phyloP scores from a whole-genome alignment of 257 asterid genomes.

The Verbascum thapsus region DNA sequence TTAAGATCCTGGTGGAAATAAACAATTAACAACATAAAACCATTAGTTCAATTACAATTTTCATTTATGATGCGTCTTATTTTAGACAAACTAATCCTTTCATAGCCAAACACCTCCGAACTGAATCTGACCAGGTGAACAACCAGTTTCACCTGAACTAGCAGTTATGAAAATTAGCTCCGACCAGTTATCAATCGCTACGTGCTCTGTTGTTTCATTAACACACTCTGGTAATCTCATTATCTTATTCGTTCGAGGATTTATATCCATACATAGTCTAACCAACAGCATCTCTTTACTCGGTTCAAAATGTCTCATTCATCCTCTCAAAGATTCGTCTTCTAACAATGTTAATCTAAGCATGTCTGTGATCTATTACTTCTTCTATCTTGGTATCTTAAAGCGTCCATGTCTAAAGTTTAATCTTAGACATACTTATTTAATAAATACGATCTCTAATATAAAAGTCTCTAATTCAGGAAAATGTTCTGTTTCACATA shows the following conservation, averaged over 20 bases:
- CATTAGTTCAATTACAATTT: slow-evolving; percentile 3
- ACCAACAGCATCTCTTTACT: not conserved
- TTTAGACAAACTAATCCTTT: slow-evolving; percentile 8
- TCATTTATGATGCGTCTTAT: slow-evolving; percentile 1
- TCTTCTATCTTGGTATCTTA: slow-evolving; percentile 2
- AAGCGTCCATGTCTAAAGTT: slow-evolving; percentile 6
- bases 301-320: not conserved
- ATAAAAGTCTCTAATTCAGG: slow-evolving; percentile 16
- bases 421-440: slow-evolving; percentile 4
- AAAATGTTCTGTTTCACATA: slow-evolving; percentile 32
- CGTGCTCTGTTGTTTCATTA: not conserved
- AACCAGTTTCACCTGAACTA: slow-evolving; percentile 15
- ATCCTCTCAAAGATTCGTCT: not conserved
- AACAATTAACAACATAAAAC: slow-evolving; percentile 19
- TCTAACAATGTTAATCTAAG: not conserved
- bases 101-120: slow-evolving; percentile 15
- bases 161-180: not conserved
- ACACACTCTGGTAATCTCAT: not conserved
- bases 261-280: not conserved
- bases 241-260: slow-evolving; percentile 3
- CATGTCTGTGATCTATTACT: not conserved
- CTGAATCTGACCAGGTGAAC: slow-evolving; percentile 9
- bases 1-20: slow-evolving; percentile 63
- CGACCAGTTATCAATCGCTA: not conserved
- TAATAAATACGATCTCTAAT: slow-evolving; percentile 2